Evolutionary conservation across 2,329 filamentous ascomycete species (phyloP).

Genomic region (Celoporthe dispersa): DNA sequence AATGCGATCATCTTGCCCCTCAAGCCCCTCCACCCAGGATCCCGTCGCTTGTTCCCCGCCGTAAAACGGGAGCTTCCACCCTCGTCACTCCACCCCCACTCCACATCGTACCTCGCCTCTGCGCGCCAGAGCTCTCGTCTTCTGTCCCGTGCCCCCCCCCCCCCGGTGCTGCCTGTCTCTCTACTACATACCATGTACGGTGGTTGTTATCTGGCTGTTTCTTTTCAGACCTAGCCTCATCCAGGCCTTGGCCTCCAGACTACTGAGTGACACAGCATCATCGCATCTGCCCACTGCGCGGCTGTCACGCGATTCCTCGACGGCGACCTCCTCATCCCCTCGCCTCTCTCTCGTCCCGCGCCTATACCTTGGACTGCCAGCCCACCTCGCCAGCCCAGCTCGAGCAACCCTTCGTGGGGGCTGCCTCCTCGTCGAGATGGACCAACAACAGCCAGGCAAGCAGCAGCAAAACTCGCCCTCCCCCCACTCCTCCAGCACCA

Average conservation of each 20-base stretch:
- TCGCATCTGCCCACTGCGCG: constrained; percentile 5
- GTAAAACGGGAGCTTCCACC: constrained; percentile 6
- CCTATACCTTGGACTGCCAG: background rate
- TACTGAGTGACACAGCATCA: background rate
- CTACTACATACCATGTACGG: too few relatives aligned
- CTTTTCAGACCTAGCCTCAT: background rate
- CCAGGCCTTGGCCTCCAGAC: background rate
- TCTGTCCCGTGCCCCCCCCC: background rate
- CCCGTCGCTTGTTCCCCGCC: background rate
- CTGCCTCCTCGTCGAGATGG: constrained; percentile 24
- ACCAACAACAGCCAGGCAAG: constrained; percentile 20
- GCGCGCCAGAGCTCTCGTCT: background rate
- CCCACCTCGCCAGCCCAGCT: background rate
- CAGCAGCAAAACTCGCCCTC: constrained; percentile 19
- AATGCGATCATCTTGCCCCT: constrained; percentile 2
- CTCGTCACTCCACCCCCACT: constrained; percentile 9
- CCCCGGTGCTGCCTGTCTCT: background rate
- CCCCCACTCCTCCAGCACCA: constrained; percentile 26
- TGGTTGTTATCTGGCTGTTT: background rate
- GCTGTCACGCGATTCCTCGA: constrained; percentile 18
- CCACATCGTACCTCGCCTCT: background rate
- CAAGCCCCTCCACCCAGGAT: constrained; percentile 7
- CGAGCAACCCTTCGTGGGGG: constrained; percentile 12
- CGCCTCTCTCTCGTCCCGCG: background rate
- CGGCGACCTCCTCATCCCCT: constrained; percentile 8